Evolutionary conservation across 2,329 filamentous ascomycete genomes (phyloP), one percentile per base, ranked within the genome.

Genomic region (Escovopsis sp.): DNA sequence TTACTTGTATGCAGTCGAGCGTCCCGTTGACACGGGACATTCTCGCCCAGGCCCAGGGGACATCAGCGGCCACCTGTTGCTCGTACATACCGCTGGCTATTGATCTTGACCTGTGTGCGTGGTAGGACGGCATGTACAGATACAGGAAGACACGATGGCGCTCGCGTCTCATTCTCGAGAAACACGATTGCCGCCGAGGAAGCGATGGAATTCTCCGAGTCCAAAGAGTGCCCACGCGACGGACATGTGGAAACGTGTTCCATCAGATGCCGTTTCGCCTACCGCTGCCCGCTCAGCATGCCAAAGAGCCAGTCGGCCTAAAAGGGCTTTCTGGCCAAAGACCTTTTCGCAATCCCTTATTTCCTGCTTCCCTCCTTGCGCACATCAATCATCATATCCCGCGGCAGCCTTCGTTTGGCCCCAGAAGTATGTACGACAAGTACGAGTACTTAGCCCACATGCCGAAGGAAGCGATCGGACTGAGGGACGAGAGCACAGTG

Each of bases 391-490:
- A 48, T 48, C 46, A 50, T 48, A 40, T 39, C 46, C 48, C 45
- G 43, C 47, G 47, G 37, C 45, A 49, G 48, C 43, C 42, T 38
- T 39, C 8, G 27, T 45, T 42, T 41, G 39, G 35, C 43, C 45
- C 46, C 49, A 42, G 47, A 20, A 4, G 20, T 20, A 20, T 20
- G 20, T 20, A 20, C 20, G 4, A 20, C 20, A 4, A 45, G 42
- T 20, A 20, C 20, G 27, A 30, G 11, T 30, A n/a, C n/a, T n/a
- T n/a, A 30, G 27, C 27, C 48, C 50, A 50, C 51, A 52, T 53
- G 50, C 51, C 50, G 50, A 50, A 39, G 43, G 52, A 54, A 48
- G 51, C 52, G 14, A 40, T 24, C 31, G 30, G 29, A 16, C 24
- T 36, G 27, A 32, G 20, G 14, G 35, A 25, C 10, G 16, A 30